A percentile compares a stretch with the other conserved stretches of the same genome.
These are phyloP conservation scores for Solanum acaule DNA, from an alignment of 257 asterid species.

Conservation along the genomic window DNA sequence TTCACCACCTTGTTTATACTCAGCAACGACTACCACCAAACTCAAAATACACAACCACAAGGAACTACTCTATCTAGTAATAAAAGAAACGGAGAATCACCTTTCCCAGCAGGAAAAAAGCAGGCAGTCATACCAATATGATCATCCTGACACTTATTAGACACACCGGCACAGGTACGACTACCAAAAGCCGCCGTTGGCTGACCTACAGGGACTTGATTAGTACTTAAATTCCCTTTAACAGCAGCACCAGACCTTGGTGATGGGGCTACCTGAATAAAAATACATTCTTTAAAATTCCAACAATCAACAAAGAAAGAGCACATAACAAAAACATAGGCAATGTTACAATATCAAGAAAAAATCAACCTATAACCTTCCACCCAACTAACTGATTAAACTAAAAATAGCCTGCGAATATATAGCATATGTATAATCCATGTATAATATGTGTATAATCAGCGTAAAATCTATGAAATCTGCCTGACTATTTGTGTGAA, in stretches of 20 bases:
- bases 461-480: background rate
- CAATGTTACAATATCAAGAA: background rate
- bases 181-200: background rate
- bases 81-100: background rate
- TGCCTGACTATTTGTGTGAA: background rate
- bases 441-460: background rate
- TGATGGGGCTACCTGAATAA: background rate
- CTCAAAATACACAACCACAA: background rate
- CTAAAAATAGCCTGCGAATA: background rate
- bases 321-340: background rate
- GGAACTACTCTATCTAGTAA: conserved; percentile 22
- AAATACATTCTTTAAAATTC: background rate
- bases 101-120: conserved; percentile 15
- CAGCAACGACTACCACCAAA: background rate
- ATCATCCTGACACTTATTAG: conserved; percentile 29
- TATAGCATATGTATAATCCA: background rate
- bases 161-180: conserved; percentile 17
- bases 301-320: background rate
- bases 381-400: background rate
- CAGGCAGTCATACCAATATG: conserved; percentile 41
- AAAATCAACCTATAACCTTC: background rate
- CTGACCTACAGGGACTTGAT: background rate
- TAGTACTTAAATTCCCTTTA: background rate
- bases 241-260: background rate
- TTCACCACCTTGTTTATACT: background rate